Conservation (phyloP, 768 basidiomycete species). For the Dictyophora rubrovolvata region DNA sequence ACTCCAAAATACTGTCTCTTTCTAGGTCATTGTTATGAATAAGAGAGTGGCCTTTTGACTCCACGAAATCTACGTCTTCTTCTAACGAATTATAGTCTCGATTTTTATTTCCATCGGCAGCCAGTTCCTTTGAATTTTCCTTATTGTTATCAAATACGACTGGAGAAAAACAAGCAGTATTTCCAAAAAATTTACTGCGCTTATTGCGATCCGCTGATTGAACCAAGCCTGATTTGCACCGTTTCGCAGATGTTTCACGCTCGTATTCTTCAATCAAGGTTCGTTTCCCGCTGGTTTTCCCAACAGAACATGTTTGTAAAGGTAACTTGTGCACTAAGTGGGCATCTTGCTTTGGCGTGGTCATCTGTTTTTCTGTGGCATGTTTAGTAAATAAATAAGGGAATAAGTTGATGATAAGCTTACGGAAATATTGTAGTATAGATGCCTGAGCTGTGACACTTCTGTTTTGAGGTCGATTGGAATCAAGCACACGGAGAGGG, state of each 20-base stretch:
- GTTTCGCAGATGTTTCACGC: slow-evolving; percentile 43
- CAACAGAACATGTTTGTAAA: slow-evolving; percentile 23
- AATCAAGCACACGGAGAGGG: slow-evolving; percentile 19
- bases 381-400: slow-evolving; percentile 22
- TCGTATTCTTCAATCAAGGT: slow-evolving; percentile 65
- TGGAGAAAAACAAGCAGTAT: neutral
- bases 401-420: slow-evolving; percentile 17
- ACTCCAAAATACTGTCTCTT: neutral
- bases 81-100: neutral
- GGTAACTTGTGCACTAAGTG: slow-evolving; percentile 19
- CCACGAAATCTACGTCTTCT: neutral
- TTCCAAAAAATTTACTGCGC: slow-evolving; percentile 6
- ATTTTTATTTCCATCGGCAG: too few species aligned
- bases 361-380: slow-evolving; percentile 10
- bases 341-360: slow-evolving; percentile 14
- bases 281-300: slow-evolving; percentile 66
- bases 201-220: neutral
- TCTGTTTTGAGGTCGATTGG: slow-evolving; percentile 35
- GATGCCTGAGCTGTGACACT: slow-evolving; percentile 29
- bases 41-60: neutral
- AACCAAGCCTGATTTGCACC: slow-evolving; percentile 12
- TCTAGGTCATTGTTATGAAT: neutral
- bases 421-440: slow-evolving; percentile 59
- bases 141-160: slow-evolving; percentile 5
- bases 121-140: neutral